phyloP scores from a whole-genome alignment of 2,329 filamentous ascomycete genomes.

The Aspergillus tamarii region DNA sequence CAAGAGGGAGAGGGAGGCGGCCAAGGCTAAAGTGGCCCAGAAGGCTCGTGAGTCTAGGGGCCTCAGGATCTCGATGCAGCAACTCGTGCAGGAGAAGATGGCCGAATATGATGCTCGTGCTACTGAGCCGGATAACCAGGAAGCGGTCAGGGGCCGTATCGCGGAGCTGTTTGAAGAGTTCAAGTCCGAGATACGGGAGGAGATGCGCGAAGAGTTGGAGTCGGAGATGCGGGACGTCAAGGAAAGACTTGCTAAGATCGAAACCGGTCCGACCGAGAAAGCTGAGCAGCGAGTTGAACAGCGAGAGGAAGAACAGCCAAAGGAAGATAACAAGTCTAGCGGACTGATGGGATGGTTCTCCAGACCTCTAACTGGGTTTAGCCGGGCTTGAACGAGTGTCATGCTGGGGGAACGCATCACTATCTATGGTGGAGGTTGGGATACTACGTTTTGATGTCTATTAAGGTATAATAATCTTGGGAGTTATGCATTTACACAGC shows the following conservation, averaged over 20 bases:
- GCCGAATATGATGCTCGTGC: neutral
- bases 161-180: neutral
- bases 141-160: neutral
- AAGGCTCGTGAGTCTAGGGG: neutral
- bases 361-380: neutral
- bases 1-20: conserved; percentile 61
- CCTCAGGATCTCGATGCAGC: neutral
- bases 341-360: neutral
- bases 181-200: neutral
- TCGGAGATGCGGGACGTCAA: neutral
- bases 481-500: neutral
- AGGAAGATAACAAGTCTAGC: neutral
- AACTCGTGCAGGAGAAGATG: neutral
- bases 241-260: neutral
- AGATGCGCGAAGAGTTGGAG: neutral
- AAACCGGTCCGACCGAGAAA: neutral
- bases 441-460: too few species aligned
- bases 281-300: neutral
- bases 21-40: conserved; percentile 33
- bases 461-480: neutral
- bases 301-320: neutral
- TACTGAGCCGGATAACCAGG: neutral
- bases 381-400: conserved; percentile 36
- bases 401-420: neutral
- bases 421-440: too few species aligned